Evolutionary conservation across 2,329 filamentous ascomycete species (phyloP), one percentile per base, ranked within the genome.

Genomic region (Alternaria sp.): DNA sequence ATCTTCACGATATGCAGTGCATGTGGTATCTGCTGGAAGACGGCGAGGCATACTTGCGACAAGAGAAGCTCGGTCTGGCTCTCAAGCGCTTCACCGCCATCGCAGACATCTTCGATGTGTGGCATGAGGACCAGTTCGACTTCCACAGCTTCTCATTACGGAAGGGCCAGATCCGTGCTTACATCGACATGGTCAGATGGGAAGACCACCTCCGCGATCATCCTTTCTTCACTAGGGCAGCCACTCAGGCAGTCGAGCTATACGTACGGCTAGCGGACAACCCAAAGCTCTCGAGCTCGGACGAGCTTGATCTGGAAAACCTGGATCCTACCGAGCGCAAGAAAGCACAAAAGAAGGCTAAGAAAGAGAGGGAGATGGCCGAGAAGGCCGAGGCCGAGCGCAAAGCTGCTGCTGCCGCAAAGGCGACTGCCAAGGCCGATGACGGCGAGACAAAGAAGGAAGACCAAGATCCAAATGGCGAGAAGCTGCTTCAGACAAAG

Each of bases 51-150:
- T 93, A 94, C 79, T 85, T 92, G 61, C 90, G 96, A 54, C 91
- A 93, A 78, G 90, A 90, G 68, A 93, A 97, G 72, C 83, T 92
- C 50, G 93, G 91, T 5, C 86, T 97, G 62, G 95, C 96, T 0
- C 85, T 99, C 57, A 99, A 99, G 84, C 89, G 96, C 54, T 95
- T 97, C 81, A 92, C 94, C 69, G 86, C 92, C 21, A 88, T 99
- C 61, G 90, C 91, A 79, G 93, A 92, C 81, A 96, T 99, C 69
- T 99, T 99, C 74, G 95, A 98, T 69, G 89, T 93, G 19, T 99
- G 96, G 96, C 91, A 97, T 77, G 96, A 99, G 79, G 96, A 99
- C 73, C 96, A 99, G 76, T 97, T 98, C 74, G 96, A 99, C 79
- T 99, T 99, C 84, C 96, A 99, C 85, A 93, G 89, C 78, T 99